These are phyloP conservation scores for Jimgerdemannia flammicorona DNA, from an alignment of 192 early-diverging fungal species.

Conservation along the genomic window DNA sequence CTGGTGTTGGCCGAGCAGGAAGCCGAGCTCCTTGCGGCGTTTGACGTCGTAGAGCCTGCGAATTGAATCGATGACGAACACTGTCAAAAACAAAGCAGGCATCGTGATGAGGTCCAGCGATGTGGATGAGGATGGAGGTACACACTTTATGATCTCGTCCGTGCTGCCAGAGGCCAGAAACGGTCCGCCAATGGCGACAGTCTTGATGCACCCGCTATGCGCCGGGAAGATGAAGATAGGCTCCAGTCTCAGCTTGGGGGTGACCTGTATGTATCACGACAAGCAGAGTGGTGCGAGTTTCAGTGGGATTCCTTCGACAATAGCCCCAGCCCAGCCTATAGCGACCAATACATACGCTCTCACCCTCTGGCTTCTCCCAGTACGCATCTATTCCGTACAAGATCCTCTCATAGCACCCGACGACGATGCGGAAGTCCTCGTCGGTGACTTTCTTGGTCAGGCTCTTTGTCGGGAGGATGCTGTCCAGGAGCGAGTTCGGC, in stretches of 20 bases:
- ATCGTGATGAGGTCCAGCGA: constrained; percentile 4
- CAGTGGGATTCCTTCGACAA: no score
- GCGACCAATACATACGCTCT: not conserved
- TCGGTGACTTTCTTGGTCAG: constrained; percentile 19
- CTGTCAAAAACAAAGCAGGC: not conserved
- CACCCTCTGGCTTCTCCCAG: constrained; percentile 37
- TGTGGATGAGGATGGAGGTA: not conserved
- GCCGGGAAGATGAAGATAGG: constrained; percentile 94
- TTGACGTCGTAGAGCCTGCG: constrained; percentile 78
- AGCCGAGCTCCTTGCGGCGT: constrained; percentile 84
- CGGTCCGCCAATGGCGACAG: constrained; percentile 68
- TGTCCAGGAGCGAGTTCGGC: not conserved
- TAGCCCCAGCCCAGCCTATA: no score
- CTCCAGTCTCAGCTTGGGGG: constrained; percentile 38
- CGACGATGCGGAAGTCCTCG: constrained; percentile 59
- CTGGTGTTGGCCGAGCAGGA: constrained; percentile 81
- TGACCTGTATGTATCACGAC: not conserved
- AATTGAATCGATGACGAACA: not conserved
- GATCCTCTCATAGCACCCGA: constrained; percentile 94
- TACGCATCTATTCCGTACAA: constrained; percentile 88
- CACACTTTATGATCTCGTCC: constrained; percentile 86
- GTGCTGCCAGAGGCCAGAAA: constrained; percentile 93
- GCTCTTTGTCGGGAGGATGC: not conserved
- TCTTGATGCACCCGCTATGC: constrained; percentile 92
- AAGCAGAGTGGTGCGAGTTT: no score